Conservation (phyloP, 2,329 filamentous ascomycete species). For the Stagonosporopsis rhizophila region DNA sequence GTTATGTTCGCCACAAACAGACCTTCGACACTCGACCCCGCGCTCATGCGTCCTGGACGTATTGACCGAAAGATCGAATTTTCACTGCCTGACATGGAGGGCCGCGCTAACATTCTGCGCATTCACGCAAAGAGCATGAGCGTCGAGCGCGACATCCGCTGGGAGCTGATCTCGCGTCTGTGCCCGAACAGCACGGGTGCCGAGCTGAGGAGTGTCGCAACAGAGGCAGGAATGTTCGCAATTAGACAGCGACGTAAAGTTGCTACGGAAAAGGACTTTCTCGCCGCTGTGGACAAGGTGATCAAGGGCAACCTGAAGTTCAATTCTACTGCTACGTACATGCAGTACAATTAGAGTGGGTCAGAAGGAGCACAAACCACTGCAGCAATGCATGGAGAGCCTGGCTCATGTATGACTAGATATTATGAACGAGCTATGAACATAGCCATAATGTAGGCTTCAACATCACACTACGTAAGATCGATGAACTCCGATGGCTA, state of each 20-base stretch:
- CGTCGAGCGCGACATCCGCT: constrained; percentile 96
- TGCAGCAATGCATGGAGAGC: constrained; percentile 1
- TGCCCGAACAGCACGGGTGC: constrained; percentile 98
- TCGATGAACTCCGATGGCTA: no score
- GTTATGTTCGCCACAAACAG: constrained; percentile 99
- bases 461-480: background rate
- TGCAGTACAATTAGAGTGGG: constrained; percentile 89
- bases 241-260: constrained; percentile 96
- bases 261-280: constrained; percentile 97
- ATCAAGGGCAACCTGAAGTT: constrained; percentile 99
- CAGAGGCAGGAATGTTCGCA: constrained; percentile 98
- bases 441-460: constrained; percentile 10
- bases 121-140: constrained; percentile 99
- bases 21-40: constrained; percentile 94
- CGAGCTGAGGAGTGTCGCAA: constrained; percentile 94
- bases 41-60: constrained; percentile 94
- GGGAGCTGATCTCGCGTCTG: constrained; percentile 96
- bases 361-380: background rate
- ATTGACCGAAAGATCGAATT: constrained; percentile 99
- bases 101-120: constrained; percentile 93
- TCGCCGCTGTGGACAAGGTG: constrained; percentile 98
- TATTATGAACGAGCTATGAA: constrained; percentile 16
- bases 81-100: constrained; percentile 94
- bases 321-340: constrained; percentile 97
- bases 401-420: constrained; percentile 15